Base-by-base conservation (phyloP, 164 flowering plant genomes). In the Litsea cubeba region DNA sequence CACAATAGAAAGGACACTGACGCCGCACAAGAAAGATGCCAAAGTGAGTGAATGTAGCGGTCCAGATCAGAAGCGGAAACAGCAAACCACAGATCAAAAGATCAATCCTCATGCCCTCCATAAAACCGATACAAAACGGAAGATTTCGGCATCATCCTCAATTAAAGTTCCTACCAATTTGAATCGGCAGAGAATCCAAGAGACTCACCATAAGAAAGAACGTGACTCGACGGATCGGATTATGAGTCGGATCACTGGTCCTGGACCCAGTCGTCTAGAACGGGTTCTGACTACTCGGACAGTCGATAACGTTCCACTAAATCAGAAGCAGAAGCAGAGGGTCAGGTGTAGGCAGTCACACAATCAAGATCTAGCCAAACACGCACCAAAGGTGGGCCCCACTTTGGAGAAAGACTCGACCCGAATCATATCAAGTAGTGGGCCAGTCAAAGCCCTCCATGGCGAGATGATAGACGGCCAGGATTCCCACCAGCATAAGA, bases 401-500 rank as follows among this genome's bases (percentile, higher is more conserved):
- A 73, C 5, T 10, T 20, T 8, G 12, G 35, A 65, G 11, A 68
- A 20, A 12, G 30, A 11, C 23, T 14, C n/a, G 46, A 4, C 69
- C 18, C 60, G 20, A 1, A 65, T 26, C 3, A 3, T 20, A 26
- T 15, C 40, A 35, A 3, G 69, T 14, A n/a, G 49, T 62, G 64
- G 79, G 66, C 54, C 60, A 14, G 60, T 54, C 60, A 54, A 54
- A 54, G 60, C 60, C 1, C 46, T 30, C 57, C 18, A 51, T 17
- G 23, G 11, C 1, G 17, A 32, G 65, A 60, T 17, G 65, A 30
- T 58, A 35, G 14, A n/a, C 12, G 46, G 1, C 25, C 22, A 20
- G 71, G 50, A 24, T 50, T 71, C 65, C 17, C 62, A 28, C 46
- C 74, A 2, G n/a, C 74, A 2, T 17, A 69, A 25, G 71, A 71